Percentiles rank a stretch among this genome's conserved stretches.
Conservation (phyloP, 2,329 filamentous ascomycete species). For the Tolypocladium sp. region DNA sequence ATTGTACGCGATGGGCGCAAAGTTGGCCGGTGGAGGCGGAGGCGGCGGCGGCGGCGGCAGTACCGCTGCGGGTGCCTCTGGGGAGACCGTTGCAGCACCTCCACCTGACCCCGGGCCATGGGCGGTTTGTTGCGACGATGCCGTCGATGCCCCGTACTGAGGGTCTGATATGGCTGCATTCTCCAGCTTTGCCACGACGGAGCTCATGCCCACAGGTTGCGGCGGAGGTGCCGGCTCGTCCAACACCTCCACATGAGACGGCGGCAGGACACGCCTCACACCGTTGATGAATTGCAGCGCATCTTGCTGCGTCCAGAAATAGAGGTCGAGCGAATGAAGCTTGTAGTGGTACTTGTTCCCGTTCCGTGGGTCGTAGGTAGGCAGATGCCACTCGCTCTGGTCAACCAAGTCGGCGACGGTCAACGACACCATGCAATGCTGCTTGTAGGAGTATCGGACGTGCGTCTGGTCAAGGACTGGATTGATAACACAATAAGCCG, state of each 20-base stretch:
- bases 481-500: constrained; percentile 4
- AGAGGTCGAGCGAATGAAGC: constrained; percentile 66
- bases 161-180: constrained; percentile 57
- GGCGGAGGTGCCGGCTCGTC: constrained; percentile 51
- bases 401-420: constrained; percentile 47
- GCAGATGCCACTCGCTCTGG: constrained; percentile 63
- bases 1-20: constrained; percentile 65
- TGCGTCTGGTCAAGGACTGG: constrained; percentile 56
- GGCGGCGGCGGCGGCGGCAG: constrained; percentile 18
- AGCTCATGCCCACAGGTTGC: constrained; percentile 45
- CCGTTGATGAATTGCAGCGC: constrained; percentile 62
- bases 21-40: constrained; percentile 28
- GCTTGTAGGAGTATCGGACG: constrained; percentile 64
- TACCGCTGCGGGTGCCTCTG: neutral
- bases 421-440: constrained; percentile 62
- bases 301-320: constrained; percentile 70
- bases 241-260: constrained; percentile 50
- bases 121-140: constrained; percentile 3
- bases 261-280: constrained; percentile 54
- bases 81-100: constrained; percentile 6
- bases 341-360: constrained; percentile 73
- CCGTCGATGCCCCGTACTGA: constrained; percentile 27
- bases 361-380: constrained; percentile 61
- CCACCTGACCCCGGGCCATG: constrained; percentile 9
- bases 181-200: constrained; percentile 67